Conservation (phyloP, 139 green algal genomes). For the Chloropicon primus region DNA sequence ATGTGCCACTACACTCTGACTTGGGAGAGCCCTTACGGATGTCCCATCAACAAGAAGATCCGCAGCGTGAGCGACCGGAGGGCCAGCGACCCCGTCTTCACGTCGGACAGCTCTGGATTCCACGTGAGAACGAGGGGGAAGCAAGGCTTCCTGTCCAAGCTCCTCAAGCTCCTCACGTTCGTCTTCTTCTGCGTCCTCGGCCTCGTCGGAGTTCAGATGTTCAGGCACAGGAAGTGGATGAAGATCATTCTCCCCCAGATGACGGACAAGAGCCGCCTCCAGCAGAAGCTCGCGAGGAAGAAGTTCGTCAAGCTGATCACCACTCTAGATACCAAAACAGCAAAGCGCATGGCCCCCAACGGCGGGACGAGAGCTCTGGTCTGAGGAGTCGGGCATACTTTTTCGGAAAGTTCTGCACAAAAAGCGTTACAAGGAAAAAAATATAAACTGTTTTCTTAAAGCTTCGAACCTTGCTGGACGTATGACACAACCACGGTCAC, state of each 20-base stretch:
- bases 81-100: background rate
- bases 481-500: conserved; percentile 40
- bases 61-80: background rate
- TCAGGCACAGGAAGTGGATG: background rate
- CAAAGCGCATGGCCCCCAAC: background rate
- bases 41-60: background rate
- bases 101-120: background rate
- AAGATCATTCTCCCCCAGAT: background rate
- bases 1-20: background rate
- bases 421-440: no score
- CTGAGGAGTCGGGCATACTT: no score
- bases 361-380: no score
- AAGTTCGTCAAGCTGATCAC: background rate
- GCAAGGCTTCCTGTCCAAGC: background rate
- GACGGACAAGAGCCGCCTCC: background rate
- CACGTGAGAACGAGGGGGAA: background rate
- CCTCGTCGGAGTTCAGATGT: background rate
- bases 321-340: background rate
- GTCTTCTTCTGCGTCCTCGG: background rate
- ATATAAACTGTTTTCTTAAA: no score
- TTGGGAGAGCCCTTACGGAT: background rate
- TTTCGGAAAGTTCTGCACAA: no score
- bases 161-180: background rate
- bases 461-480: background rate
- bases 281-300: background rate